Base-by-base conservation (phyloP, 768 basidiomycete genomes). In the Hortiboletus campestris region DNA sequence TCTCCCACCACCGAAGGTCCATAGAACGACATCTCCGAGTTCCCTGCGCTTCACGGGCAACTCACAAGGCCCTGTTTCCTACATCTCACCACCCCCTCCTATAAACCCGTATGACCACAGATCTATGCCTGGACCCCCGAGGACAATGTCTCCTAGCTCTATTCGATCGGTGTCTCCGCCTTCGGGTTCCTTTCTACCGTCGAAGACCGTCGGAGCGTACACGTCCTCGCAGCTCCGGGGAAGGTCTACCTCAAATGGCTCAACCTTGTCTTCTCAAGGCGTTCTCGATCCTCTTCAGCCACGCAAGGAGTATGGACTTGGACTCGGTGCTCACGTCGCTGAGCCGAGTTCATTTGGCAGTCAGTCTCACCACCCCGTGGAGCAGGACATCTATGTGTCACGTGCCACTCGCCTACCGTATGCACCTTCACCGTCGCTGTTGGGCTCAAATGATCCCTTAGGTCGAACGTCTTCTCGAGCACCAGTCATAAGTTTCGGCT, bases 401-500 rank as follows among this genome's bases (percentile, higher is more conserved):
- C 61, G 67, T 44, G 68, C 78, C 11, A 72, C 76, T 14, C 80
- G 80, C 44, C 74, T 78, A 4, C 80, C 82, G 14, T 94, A 94
- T 69, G 90, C 90, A 1, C 91, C 91, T 17, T 94, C 91, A 0
- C 89, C 92, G 0, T 91, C 92, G 0, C 75, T 92, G 19, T 66
- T 92, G 43, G 91, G 90, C 28, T 81, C 86, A 8, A 91, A 94
- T 62, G 91, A 94, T 67, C 89, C 90, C 6, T 73, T 94, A 3
- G 85, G 86, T 29, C 82, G 91, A 42, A 85, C 87, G 6, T 77
- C 85, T 3, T 82, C 81, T 51, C 83, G 84, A 36, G 83, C 86
- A 10, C 95, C 95, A 0, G 77, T 97, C 29, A 76, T 95, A 51
- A 88, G 84, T 58, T 97, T 98, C 63, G 96, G 96, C 0, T 94